These are phyloP conservation scores for Gelatoporia subvermispora DNA, from an alignment of 768 basidiomycete species.

Conservation along the genomic window DNA sequence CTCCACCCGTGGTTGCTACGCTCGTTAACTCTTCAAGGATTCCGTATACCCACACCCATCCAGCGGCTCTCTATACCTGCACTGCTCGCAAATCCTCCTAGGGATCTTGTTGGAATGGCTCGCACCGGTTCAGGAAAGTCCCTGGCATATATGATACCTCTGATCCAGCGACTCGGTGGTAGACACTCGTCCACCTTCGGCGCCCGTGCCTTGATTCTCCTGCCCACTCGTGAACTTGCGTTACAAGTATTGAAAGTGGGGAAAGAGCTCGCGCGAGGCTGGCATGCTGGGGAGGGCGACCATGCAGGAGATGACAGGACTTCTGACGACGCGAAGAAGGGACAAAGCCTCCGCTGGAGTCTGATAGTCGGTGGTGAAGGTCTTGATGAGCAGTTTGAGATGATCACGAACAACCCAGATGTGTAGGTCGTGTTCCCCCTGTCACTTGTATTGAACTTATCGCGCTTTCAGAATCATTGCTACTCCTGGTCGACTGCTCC, in stretches of 20 bases:
- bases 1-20: conserved; percentile 80
- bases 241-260: conserved; percentile 92
- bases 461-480: conserved; percentile 74
- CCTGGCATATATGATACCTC: conserved; percentile 90
- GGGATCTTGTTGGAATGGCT: conserved; percentile 97
- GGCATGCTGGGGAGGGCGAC: conserved; percentile 52
- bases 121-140: conserved; percentile 98
- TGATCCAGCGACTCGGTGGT: conserved; percentile 81
- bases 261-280: conserved; percentile 86
- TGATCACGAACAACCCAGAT: conserved; percentile 92
- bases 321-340: conserved; percentile 48
- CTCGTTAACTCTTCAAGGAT: conserved; percentile 87
- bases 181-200: conserved; percentile 77
- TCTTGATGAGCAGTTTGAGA: conserved; percentile 93
- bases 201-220: conserved; percentile 79
- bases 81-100: conserved; percentile 76
- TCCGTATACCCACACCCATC: conserved; percentile 93
- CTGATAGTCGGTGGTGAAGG: conserved; percentile 94
- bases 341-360: conserved; percentile 79
- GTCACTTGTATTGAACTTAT: conserved; percentile 2
- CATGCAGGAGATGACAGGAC: conserved; percentile 66
- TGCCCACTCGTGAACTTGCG: conserved; percentile 92
- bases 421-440: conserved; percentile 54
- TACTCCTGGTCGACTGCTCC: conserved; percentile 95
- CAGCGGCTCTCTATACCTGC: conserved; percentile 87